These are phyloP conservation scores for Typha latifolia DNA, from an alignment of 176 grass and related monocot species.

Conservation along the genomic window DNA sequence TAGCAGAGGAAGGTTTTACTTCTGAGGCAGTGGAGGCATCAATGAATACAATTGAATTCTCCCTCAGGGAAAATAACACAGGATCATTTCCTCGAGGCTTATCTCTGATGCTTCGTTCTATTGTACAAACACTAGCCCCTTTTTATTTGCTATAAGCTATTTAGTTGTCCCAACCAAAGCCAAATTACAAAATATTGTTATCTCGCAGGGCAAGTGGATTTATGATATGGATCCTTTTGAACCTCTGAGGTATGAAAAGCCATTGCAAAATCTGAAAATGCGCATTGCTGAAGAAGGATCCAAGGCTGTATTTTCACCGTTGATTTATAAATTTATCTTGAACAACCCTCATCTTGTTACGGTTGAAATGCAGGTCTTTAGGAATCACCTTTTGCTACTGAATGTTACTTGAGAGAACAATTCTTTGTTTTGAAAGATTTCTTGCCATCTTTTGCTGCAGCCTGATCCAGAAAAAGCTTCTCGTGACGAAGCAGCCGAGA, in stretches of 20 bases:
- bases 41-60: conserved; percentile 98
- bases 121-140: conserved; percentile 24
- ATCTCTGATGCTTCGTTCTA: conserved; percentile 92
- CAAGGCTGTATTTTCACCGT: conserved; percentile 83
- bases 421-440: conserved; percentile 9
- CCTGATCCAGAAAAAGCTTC: conserved; percentile 91
- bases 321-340: conserved; percentile 78
- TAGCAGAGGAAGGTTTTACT: conserved; percentile 74
- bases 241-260: conserved; percentile 88
- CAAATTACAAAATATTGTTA: neutral
- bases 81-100: conserved; percentile 91
- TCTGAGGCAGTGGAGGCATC: conserved; percentile 90
- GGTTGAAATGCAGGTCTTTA: conserved; percentile 81
- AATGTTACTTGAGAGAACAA: conserved; percentile 2
- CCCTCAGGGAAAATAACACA: conserved; percentile 90
- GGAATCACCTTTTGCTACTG: neutral
- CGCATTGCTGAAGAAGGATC: conserved; percentile 70
- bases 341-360: conserved; percentile 81
- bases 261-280: conserved; percentile 83
- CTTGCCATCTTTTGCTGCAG: conserved; percentile 29
- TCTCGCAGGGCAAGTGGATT: conserved; percentile 89
- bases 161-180: neutral
- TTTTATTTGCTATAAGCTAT: neutral
- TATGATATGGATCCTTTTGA: conserved; percentile 98
- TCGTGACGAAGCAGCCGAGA: conserved; percentile 70